Base-by-base conservation (phyloP, 1,139 yeast genomes). In the Arxiozyma heterogenica region DNA sequence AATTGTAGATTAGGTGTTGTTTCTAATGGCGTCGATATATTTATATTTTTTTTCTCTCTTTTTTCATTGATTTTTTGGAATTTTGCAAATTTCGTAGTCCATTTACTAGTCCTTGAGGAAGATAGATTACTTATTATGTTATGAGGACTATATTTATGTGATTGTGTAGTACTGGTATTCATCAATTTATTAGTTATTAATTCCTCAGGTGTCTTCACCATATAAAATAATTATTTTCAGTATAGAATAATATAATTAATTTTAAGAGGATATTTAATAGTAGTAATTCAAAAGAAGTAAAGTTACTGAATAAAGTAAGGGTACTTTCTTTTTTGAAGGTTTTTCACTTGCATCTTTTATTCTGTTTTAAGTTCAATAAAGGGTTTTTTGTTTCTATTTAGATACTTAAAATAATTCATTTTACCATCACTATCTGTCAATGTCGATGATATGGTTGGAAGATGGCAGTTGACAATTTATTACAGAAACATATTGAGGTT, bases 81-180 rank as follows among this genome's bases (percentile, higher is more conserved):
- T n/a, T 54, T 58, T 1, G 56, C 45, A 20, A 60, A 47, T 51
- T 56, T 61, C 12, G 57, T 61, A 3, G 61, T 53, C 66, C 66
- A 63, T 49, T 54, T 59, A 30, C 55, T 63, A 17, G 59, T 55
- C 46, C 49, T 57, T 2, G 57, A 53, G 3, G 58, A 56, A 39
- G 62, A 54, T 2, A 63, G 57, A 20, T 59, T 20, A 27, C 15
- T 22, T 7, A 20, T 34, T 43, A 59, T 41, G 58, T 53, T 17
- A 7, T 34, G 42, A 4, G 42, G 30, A 22, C 42, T 46, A 21
- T 17, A 30, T 17, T 34, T 34, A 34, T 34, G 21, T 5, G 43
- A 18, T n/a, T 45, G 41, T 21, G 18, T 52, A 27, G 23, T 41
- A 9, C 55, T 49, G 20, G 53, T 47, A 43, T 53, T 52, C 6